Evolutionary conservation across 768 basidiomycete genomes (phyloP).

Genomic region (Boletus rex-veris): DNA sequence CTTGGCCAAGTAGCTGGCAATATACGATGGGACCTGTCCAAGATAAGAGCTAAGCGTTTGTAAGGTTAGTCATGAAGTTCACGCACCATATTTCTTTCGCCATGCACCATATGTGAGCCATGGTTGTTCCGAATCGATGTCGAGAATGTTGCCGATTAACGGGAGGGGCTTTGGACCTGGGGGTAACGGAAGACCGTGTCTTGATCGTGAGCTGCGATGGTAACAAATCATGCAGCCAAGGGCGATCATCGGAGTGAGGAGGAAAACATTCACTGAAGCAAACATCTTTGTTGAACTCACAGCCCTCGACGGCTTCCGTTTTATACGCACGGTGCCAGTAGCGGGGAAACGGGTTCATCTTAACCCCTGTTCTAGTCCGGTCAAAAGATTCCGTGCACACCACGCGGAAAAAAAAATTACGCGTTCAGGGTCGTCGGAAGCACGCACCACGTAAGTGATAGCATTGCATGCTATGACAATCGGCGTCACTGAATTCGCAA

Average conservation of each 20-base stretch:
- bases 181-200: constrained; percentile 12
- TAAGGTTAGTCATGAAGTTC: background rate
- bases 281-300: constrained; percentile 11
- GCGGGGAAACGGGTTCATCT: constrained; percentile 3
- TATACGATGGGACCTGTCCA: constrained; percentile 29
- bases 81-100: constrained; percentile 28
- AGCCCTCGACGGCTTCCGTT: background rate
- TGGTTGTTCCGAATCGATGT: constrained; percentile 20
- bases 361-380: constrained; percentile 12
- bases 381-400: background rate
- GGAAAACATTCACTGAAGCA: background rate
- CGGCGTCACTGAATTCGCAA: constrained; percentile 13
- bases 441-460: constrained; percentile 27
- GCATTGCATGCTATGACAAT: constrained; percentile 18
- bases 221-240: constrained; percentile 13
- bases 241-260: constrained; percentile 6
- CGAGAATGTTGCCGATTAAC: constrained; percentile 23
- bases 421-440: constrained; percentile 8
- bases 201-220: constrained; percentile 6
- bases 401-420: constrained; percentile 10
- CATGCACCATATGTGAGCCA: constrained; percentile 29
- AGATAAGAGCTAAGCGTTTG: background rate
- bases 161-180: constrained; percentile 25
- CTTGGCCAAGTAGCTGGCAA: constrained; percentile 25
- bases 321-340: constrained; percentile 14